Evolutionary conservation across 2,329 filamentous ascomycete genomes (phyloP).

Genomic region (Sporothrix pallida): DNA sequence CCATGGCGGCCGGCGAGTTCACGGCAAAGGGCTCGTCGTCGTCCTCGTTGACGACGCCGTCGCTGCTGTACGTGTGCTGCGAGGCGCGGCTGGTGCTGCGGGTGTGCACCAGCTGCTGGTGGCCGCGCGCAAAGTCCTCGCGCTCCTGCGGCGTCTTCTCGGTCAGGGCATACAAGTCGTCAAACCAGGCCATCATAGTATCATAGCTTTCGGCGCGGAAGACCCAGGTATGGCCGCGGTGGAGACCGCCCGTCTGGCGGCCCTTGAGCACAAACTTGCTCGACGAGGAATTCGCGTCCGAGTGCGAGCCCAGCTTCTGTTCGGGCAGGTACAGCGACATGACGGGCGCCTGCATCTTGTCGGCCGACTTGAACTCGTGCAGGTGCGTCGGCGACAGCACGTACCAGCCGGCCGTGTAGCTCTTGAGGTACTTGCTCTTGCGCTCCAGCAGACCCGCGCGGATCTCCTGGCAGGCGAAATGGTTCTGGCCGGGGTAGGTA

Average conservation of each 20-base stretch:
- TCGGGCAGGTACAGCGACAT: conserved; percentile 97
- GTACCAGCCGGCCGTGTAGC: conserved; percentile 96
- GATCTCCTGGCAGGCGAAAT: conserved; percentile 81
- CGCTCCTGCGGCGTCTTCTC: conserved; percentile 89
- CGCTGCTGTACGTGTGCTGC: conserved; percentile 69
- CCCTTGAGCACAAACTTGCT: conserved; percentile 99
- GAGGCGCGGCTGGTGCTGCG: conserved; percentile 75
- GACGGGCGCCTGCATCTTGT: conserved; percentile 86
- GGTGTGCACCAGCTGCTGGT: conserved; percentile 57
- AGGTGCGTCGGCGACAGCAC: conserved; percentile 95
- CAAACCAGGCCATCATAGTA: conserved; percentile 96
- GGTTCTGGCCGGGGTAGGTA: conserved; percentile 87
- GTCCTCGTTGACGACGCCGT: conserved; percentile 77
- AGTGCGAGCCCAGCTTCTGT: conserved; percentile 93
- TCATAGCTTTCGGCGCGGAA: conserved; percentile 78
- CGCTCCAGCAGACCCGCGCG: conserved; percentile 90
- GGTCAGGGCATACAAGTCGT: conserved; percentile 87
- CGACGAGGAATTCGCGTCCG: conserved; percentile 78
- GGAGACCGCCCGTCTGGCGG: conserved; percentile 89
- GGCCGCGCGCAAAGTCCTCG: conserved; percentile 75
- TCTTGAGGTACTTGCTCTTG: conserved; percentile 98
- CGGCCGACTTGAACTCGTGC: conserved; percentile 98
- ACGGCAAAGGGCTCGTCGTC: conserved; percentile 68
- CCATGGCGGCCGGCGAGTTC: conserved; percentile 55
- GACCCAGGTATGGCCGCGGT: conserved; percentile 77